Conservation (phyloP, 768 basidiomycete genomes). For the Hericium coralloides region DNA sequence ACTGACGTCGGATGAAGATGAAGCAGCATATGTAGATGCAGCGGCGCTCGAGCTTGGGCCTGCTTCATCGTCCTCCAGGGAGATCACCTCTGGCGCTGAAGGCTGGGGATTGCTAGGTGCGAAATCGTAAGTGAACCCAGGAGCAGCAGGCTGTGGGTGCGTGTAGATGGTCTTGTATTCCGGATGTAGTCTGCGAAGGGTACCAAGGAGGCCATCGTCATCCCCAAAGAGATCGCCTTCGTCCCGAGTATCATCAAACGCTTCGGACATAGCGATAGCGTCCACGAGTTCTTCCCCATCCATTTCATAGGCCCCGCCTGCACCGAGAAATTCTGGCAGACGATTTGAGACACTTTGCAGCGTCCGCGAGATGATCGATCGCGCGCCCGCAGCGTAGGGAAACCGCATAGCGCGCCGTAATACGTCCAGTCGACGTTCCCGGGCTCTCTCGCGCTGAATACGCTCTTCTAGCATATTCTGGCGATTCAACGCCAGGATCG, state of each 20-base stretch:
- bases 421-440: conserved; percentile 6
- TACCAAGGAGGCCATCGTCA: neutral
- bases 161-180: conserved; percentile 57
- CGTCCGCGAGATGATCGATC: conserved; percentile 9
- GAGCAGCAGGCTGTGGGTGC: conserved; percentile 43
- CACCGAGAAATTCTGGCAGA: conserved; percentile 12
- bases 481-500: conserved; percentile 37
- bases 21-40: conserved; percentile 16
- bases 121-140: conserved; percentile 69
- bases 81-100: conserved; percentile 28
- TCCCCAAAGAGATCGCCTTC: neutral
- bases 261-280: conserved; percentile 11
- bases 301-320: conserved; percentile 1
- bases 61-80: conserved; percentile 37
- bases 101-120: conserved; percentile 27
- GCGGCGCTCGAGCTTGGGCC: conserved; percentile 10
- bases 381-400: conserved; percentile 6
- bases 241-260: neutral
- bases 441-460: conserved; percentile 6
- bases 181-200: conserved; percentile 16
- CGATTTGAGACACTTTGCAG: conserved; percentile 2
- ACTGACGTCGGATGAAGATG: conserved; percentile 23
- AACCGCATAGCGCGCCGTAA: conserved; percentile 5
- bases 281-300: conserved; percentile 12
- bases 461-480: conserved; percentile 10